These are phyloP conservation scores for Diaporthe australafricana DNA, from an alignment of 2,329 filamentous ascomycete genomes.

Conservation along the genomic window DNA sequence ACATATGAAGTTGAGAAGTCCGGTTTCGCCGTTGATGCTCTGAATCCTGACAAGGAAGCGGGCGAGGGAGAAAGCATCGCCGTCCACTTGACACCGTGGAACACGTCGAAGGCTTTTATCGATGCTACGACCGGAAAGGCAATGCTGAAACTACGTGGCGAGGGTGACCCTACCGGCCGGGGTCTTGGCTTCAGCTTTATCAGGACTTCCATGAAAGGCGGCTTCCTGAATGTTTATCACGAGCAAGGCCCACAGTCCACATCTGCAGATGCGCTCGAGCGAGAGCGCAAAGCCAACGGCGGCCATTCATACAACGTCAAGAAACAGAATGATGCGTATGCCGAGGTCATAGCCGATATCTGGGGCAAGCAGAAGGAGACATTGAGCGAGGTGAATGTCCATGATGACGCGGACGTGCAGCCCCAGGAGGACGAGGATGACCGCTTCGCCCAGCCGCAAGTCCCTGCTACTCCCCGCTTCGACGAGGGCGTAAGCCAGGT, in stretches of 20 bases:
- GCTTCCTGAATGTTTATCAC: constrained; percentile 85
- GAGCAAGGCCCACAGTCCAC: constrained; percentile 68
- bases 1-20: constrained; percentile 91
- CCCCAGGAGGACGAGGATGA: constrained; percentile 72
- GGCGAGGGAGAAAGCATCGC: constrained; percentile 80
- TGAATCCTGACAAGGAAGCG: constrained; percentile 73
- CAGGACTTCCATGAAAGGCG: constrained; percentile 98
- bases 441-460: constrained; percentile 75
- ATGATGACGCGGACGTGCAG: constrained; percentile 70
- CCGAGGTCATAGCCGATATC: constrained; percentile 89
- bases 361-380: constrained; percentile 90
- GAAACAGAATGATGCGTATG: constrained; percentile 91
- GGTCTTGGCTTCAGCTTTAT: constrained; percentile 97
- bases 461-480: constrained; percentile 74
- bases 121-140: constrained; percentile 94
- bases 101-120: constrained; percentile 95
- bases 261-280: constrained; percentile 85
- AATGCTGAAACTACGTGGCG: constrained; percentile 94
- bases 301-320: constrained; percentile 98
- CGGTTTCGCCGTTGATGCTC: constrained; percentile 77
- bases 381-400: constrained; percentile 78
- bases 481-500: constrained; percentile 88
- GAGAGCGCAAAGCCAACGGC: constrained; percentile 88
- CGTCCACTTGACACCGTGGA: constrained; percentile 94
- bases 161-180: constrained; percentile 93